Base-by-base conservation (phyloP, 1,139 yeast species). In the Pichia kudriavzevii region DNA sequence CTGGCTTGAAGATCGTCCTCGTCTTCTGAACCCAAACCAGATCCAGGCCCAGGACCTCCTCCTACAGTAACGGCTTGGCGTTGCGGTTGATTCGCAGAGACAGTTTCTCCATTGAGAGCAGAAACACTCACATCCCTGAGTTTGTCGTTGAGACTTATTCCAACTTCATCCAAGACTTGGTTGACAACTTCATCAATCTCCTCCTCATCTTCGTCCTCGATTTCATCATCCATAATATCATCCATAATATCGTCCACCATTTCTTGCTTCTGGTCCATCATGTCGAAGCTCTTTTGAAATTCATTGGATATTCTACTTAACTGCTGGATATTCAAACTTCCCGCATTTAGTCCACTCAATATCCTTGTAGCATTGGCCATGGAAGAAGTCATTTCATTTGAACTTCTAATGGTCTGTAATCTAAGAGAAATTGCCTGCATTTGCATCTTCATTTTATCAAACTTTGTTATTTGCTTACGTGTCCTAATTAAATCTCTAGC, bases 241-340 rank as follows among this genome's bases (percentile, higher is more conserved):
- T 91, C 98, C 49, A 93, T 80, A 11, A 95, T 94, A 55, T 91
- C 98, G 56, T 91, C 98, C 84, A 91, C 93, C 73, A 91, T 85
- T 55, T 93, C 99, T 58, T 91, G 97, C 52, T 95, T 80, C 61
- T 91, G 98, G 58, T 91, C 97, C 97, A 91, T 91, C 55, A 93
- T 65, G 55, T 91, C 98, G 59, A 83, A 85, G 56, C 91, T 95
- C 52, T 75, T 77, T 50, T 93, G 95, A 60, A 91, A 91, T 52
- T 93, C 97, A 79, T 85, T 91, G 2, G 96, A 88, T 26, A 93
- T 91, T 45, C 81, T 71, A 39, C 85, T 81, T 44, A 91, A 64
- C 47, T 85, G 94, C 1, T 95, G 96, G 46, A 91, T 61, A 53
- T 91, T 91, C 93, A 88, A 82, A 17, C 40, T 41, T 78, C 76